Evolutionary conservation across 2,329 filamentous ascomycete species (phyloP).

Genomic region (Emergomyces africanus): DNA sequence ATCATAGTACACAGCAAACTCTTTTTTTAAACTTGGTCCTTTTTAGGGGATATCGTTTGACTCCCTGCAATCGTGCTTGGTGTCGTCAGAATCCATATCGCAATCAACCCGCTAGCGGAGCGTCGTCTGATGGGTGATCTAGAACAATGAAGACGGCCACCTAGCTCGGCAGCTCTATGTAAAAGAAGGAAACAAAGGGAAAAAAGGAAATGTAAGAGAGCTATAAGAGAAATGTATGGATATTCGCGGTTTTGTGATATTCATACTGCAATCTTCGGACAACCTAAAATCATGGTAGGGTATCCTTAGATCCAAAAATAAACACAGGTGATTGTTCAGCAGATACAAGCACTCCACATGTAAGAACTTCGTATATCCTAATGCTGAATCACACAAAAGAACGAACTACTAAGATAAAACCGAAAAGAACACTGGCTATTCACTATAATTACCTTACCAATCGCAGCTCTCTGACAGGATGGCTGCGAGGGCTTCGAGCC

Average conservation of each 20-base stretch:
- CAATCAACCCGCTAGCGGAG: background rate
- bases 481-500: conserved; percentile 29
- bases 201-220: background rate
- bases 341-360: too few species aligned
- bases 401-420: background rate
- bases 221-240: too few species aligned
- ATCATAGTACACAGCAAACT: background rate
- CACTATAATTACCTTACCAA: conserved; percentile 18
- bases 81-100: background rate
- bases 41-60: background rate
- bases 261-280: too few species aligned
- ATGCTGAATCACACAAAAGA: background rate
- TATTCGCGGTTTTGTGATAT: too few species aligned
- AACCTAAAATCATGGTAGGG: background rate
- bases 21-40: background rate
- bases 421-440: background rate
- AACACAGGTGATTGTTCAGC: too few species aligned
- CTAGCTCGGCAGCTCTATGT: conserved; percentile 13
- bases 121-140: conserved; percentile 1
- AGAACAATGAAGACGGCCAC: conserved; percentile 6
- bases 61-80: background rate
- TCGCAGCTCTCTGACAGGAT: conserved; percentile 31
- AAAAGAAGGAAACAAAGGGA: conserved; percentile 30
- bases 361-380: too few species aligned
- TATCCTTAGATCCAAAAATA: too few species aligned